phyloP scores from a whole-genome alignment of 192 early-diverging fungal species.

The Umbelopsis ramanniana region DNA sequence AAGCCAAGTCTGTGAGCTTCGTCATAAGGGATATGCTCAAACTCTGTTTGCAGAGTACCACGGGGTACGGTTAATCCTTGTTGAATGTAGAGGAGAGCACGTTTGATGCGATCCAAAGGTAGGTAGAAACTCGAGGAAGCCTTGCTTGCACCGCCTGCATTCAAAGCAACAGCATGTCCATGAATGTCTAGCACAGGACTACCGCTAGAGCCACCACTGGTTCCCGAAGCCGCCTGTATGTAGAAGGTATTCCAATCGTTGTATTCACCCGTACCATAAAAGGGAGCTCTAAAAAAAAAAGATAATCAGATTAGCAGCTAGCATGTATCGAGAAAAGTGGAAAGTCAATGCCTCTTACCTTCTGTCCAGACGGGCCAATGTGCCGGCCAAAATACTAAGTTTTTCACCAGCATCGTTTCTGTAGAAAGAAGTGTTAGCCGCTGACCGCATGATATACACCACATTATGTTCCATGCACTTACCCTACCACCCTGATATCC shows the following conservation, averaged over 20 bases:
- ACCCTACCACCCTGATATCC: constrained; percentile 77
- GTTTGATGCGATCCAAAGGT: constrained; percentile 69
- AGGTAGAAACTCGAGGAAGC: constrained; percentile 71
- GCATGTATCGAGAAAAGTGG: too few relatives aligned
- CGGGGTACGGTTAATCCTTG: constrained; percentile 57
- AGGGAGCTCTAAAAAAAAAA: constrained; percentile 51
- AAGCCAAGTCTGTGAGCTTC: constrained; percentile 71
- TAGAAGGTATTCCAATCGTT: constrained; percentile 85
- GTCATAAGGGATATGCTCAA: constrained; percentile 70
- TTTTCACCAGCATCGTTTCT: constrained; percentile 80
- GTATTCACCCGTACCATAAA: constrained; percentile 69
- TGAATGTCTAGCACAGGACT: constrained; percentile 73
- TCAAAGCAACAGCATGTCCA: constrained; percentile 73
- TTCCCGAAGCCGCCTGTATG: constrained; percentile 66
- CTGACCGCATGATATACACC: background rate
- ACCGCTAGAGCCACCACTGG: constrained; percentile 74
- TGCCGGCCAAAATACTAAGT: constrained; percentile 73
- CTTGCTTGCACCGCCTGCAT: constrained; percentile 68
- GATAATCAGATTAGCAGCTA: constrained; percentile 14
- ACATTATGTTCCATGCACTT: background rate
- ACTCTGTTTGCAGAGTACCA: constrained; percentile 75
- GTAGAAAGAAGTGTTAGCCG: constrained; percentile 23
- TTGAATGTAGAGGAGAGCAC: constrained; percentile 61
- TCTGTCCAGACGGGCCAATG: constrained; percentile 73
- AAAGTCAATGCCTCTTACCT: constrained; percentile 8